phyloP scores from a whole-genome alignment of 1,284 basidiomycete species.

The Malassezia obtusa region DNA sequence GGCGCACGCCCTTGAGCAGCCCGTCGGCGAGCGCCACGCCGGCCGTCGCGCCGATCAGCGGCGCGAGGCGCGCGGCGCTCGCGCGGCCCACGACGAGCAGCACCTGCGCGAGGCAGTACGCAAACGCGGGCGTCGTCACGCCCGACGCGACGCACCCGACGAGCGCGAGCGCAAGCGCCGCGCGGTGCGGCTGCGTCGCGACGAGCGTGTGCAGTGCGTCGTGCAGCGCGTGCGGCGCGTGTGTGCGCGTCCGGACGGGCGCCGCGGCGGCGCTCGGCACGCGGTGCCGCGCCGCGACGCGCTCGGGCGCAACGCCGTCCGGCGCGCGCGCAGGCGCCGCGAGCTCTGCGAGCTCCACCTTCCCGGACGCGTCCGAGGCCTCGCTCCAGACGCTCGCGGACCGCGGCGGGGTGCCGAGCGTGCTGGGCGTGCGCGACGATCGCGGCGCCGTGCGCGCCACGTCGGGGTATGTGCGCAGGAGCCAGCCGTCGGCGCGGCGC shows the following conservation, averaged over 20 bases:
- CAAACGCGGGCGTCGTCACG: constrained; percentile 79
- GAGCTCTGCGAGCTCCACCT: neutral
- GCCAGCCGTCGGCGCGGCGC: neutral
- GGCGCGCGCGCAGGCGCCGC: too few relatives aligned
- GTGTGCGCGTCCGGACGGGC: neutral
- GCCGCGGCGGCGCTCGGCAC: neutral
- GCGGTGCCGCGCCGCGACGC: neutral
- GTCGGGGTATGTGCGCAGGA: neutral
- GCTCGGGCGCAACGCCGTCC: neutral
- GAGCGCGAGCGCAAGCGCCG: constrained; percentile 61
- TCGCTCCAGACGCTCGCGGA: neutral
- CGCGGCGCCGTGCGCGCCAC: neutral
- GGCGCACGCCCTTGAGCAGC: constrained; percentile 61
- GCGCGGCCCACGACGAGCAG: constrained; percentile 52
- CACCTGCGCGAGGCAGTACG: constrained; percentile 72
- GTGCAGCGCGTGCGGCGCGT: neutral
- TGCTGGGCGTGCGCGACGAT: neutral
- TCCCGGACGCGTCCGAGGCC: neutral
- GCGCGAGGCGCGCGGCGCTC: constrained; percentile 26
- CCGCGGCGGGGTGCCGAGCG: neutral
- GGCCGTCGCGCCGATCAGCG: constrained; percentile 56
- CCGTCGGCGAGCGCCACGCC: constrained; percentile 61
- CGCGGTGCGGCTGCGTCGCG: constrained; percentile 61
- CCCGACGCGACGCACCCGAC: constrained; percentile 57
- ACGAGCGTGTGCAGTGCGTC: constrained; percentile 48